phyloP scores from a whole-genome alignment of 441 rosid genomes.

The Arabidopsis lyrata region DNA sequence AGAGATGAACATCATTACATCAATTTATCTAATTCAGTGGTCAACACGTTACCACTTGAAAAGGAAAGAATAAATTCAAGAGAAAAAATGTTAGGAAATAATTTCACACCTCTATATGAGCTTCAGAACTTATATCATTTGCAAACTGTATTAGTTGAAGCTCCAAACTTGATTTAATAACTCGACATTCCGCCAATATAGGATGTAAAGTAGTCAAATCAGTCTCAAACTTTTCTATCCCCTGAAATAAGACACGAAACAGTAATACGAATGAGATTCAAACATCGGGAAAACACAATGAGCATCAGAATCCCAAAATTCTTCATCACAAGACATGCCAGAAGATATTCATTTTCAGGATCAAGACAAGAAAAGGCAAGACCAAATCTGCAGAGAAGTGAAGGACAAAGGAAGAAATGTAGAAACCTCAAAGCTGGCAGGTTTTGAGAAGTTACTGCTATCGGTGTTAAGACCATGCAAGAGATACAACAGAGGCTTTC shows the following conservation, averaged over 20 bases:
- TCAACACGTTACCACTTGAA: background rate
- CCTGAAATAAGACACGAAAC: constrained; percentile 53
- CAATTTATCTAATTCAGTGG: background rate
- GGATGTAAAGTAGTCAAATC: constrained; percentile 83
- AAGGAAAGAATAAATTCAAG: background rate
- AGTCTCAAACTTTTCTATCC: constrained; percentile 68
- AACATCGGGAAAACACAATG: background rate
- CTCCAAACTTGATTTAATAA: constrained; percentile 79
- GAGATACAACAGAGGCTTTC: constrained; percentile 73
- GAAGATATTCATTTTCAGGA: constrained; percentile 29
- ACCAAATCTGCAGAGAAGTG: constrained; percentile 19
- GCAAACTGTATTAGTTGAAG: constrained; percentile 91
- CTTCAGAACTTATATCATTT: constrained; percentile 95
- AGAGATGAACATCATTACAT: constrained; percentile 11
- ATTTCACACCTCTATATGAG: constrained; percentile 76
- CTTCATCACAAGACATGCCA: constrained; percentile 7
- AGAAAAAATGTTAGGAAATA: background rate
- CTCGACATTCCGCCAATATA: constrained; percentile 93
- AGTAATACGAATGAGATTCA: constrained; percentile 3
- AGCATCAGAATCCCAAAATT: constrained; percentile 20
- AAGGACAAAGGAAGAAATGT: constrained; percentile 28
- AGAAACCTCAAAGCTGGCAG: constrained; percentile 81
- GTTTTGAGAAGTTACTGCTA: constrained; percentile 79
- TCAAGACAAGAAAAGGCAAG: constrained; percentile 12
- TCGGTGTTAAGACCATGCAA: constrained; percentile 90